Evolutionary conservation across 441 rosid species (phyloP).

Genomic region (Bruguiera hainesii): DNA sequence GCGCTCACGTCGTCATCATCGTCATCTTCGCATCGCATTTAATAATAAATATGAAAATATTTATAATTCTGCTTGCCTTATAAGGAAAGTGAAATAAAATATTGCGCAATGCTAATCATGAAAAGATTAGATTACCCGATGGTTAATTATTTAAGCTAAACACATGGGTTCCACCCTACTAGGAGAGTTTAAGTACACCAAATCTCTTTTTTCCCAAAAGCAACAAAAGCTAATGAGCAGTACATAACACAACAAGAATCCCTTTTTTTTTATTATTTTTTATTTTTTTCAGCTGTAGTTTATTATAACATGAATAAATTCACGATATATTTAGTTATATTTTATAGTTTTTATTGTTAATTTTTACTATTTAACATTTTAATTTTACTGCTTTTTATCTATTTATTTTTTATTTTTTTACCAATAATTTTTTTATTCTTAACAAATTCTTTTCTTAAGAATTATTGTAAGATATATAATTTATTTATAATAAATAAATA

Average conservation of each 20-base stretch:
- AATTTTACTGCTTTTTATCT: too few species aligned
- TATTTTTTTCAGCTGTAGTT: background rate
- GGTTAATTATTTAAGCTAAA: too few species aligned
- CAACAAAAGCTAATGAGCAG: slow-evolving; percentile 14
- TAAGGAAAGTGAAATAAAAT: slow-evolving; percentile 33
- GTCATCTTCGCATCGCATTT: slow-evolving; percentile 12
- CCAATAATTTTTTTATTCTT: too few species aligned
- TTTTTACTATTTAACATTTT: too few species aligned
- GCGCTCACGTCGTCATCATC: background rate
- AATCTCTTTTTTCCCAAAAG: slow-evolving; percentile 3
- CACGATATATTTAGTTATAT: too few species aligned
- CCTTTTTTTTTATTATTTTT: background rate
- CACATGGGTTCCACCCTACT: background rate
- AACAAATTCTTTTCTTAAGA: too few species aligned
- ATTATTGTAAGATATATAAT: too few species aligned
- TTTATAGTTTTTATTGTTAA: too few species aligned
- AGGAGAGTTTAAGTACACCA: background rate
- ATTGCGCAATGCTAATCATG: background rate
- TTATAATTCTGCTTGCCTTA: slow-evolving; percentile 29
- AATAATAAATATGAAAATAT: background rate
- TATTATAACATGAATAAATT: slow-evolving; percentile 1
- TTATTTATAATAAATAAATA: too few species aligned
- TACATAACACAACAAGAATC: background rate
- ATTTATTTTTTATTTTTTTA: too few species aligned
- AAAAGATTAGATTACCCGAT: too few species aligned